Percentiles rank a stretch among this genome's conserved stretches.
phyloP scores from a whole-genome alignment of 108 stramenopile genomes.

The Mediolabrus comicus region DNA sequence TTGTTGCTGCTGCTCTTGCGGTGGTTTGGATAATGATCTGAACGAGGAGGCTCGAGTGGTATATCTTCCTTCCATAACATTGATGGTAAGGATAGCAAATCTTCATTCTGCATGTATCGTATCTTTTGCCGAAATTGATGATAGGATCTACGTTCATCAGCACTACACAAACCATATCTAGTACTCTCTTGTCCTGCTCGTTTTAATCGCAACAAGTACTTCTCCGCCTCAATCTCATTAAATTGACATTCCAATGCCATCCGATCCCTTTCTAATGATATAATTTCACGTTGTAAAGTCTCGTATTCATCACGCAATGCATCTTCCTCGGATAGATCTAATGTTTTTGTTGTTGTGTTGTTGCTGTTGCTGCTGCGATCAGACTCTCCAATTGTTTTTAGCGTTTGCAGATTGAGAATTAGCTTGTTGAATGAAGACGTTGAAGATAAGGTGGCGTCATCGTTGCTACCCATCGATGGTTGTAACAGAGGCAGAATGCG shows the following conservation, averaged over 20 bases:
- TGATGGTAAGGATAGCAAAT: not conserved
- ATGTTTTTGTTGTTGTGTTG: not conserved
- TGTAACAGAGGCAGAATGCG: conserved; percentile 6
- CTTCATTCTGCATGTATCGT: not conserved
- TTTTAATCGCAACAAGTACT: not conserved
- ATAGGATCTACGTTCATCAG: not conserved
- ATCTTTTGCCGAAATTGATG: not conserved
- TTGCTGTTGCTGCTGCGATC: not conserved
- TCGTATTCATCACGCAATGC: conserved; percentile 19
- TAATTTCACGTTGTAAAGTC: conserved; percentile 12
- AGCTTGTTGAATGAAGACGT: not conserved
- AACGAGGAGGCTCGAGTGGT: not conserved
- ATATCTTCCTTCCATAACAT: conserved; percentile 9
- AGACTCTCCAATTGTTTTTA: not conserved
- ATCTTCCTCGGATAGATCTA: conserved; percentile 26
- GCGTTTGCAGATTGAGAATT: not conserved
- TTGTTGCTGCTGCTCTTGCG: not conserved
- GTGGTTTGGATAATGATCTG: not conserved
- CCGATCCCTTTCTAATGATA: conserved; percentile 30
- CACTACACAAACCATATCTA: not conserved
- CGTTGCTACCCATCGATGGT: no score
- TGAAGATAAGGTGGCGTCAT: not conserved
- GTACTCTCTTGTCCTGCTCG: not conserved
- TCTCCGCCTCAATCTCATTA: not conserved
- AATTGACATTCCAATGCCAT: conserved; percentile 16